Percentiles rank a stretch among this genome's conserved stretches.
Evolutionary conservation across 192 early-diverging fungal species (phyloP).

Genomic region (Gaertneriomyces semiglobifer): DNA sequence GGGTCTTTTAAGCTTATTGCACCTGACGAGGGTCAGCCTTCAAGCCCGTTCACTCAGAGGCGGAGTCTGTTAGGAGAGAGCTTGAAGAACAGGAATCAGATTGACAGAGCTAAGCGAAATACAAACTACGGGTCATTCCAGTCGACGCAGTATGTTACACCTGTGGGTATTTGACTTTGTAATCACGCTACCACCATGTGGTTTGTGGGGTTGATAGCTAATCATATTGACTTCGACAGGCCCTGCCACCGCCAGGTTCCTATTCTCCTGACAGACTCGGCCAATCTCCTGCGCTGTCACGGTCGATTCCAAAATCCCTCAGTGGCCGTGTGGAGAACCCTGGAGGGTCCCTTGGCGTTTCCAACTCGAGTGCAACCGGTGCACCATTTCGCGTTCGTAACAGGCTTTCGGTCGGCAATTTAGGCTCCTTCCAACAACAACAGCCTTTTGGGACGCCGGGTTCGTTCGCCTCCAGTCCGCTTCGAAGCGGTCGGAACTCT

Average conservation of each 20-base stretch:
- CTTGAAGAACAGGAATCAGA: not conserved
- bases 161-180: not conserved
- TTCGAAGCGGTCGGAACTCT: conserved; percentile 2
- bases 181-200: not conserved
- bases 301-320: not conserved
- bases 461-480: conserved; percentile 15
- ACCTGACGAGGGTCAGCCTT: too few species aligned
- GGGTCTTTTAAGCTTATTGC: too few species aligned
- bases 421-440: not conserved
- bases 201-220: not conserved
- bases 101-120: not conserved
- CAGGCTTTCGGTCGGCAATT: not conserved
- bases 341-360: not conserved
- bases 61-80: conserved; percentile 7
- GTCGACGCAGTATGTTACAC: not conserved
- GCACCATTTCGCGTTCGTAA: not conserved
- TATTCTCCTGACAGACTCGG: not conserved
- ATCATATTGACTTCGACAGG: not conserved
- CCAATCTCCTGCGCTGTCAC: not conserved
- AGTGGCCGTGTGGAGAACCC: not conserved
- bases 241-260: conserved; percentile 1
- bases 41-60: too few species aligned
- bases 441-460: conserved; percentile 18
- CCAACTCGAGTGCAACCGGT: not conserved
- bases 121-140: not conserved